These are phyloP conservation scores for Dactylellina cionopaga DNA, from an alignment of 2,329 filamentous ascomycete genomes.

Conservation along the genomic window DNA sequence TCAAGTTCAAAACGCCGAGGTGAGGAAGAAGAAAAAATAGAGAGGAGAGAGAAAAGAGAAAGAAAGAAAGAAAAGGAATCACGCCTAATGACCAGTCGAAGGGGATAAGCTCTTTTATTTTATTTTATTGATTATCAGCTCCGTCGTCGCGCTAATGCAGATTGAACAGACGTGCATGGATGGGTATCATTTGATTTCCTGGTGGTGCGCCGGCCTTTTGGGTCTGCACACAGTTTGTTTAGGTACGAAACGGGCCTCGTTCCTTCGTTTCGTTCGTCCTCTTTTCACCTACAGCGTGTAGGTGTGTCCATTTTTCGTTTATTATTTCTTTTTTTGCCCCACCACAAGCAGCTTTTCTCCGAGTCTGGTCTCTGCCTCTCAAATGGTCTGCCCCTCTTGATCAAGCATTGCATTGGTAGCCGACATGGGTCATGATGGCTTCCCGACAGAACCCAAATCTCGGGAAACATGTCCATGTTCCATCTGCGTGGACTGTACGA, in stretches of 20 bases:
- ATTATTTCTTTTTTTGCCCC: constrained; percentile 44
- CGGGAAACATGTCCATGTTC: constrained; percentile 40
- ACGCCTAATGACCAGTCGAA: no score
- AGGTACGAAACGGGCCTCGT: constrained; percentile 16
- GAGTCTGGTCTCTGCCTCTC: constrained; percentile 20
- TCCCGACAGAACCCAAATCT: constrained; percentile 50
- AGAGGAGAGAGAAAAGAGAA: not conserved
- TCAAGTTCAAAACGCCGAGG: constrained; percentile 51
- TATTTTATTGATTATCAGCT: constrained; percentile 34
- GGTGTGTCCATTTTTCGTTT: not conserved
- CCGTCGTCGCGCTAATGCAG: constrained; percentile 47
- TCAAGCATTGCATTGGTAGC: constrained; percentile 18
- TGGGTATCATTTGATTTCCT: constrained; percentile 42
- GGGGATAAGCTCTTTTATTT: not conserved
- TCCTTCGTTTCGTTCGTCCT: not conserved
- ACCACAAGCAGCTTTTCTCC: constrained; percentile 25
- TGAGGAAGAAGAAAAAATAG: constrained; percentile 12
- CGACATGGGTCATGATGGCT: constrained; percentile 42
- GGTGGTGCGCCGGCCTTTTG: constrained; percentile 37
- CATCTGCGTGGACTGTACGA: not conserved
- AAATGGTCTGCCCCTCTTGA: constrained; percentile 29
- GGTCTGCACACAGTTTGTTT: constrained; percentile 1
- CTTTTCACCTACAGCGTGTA: not conserved
- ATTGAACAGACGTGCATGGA: constrained; percentile 43
- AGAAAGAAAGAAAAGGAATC: not conserved